Conservation (phyloP, 768 basidiomycete species). For the Cytidiella melzeri region DNA sequence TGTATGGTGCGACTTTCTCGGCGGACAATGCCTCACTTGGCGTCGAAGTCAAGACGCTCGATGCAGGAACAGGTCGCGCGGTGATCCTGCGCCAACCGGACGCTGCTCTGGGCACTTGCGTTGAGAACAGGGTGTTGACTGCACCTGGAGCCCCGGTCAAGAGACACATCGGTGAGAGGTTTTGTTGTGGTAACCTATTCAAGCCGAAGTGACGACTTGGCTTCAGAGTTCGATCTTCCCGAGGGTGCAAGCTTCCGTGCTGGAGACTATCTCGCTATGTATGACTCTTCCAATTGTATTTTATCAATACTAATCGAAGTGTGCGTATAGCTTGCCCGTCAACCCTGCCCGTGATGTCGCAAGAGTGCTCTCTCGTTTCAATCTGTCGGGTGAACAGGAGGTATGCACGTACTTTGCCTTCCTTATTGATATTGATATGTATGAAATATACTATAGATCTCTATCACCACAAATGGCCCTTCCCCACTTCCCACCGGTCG, state of each 20-base stretch:
- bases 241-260: slow-evolving; percentile 32
- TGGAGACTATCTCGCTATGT: slow-evolving; percentile 45
- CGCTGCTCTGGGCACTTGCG: slow-evolving; percentile 32
- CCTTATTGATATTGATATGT: no score
- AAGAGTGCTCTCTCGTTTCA: slow-evolving; percentile 33
- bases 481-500: slow-evolving; percentile 35
- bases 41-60: slow-evolving; percentile 28
- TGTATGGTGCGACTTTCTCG: slow-evolving; percentile 1
- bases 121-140: slow-evolving; percentile 32
- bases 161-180: slow-evolving; percentile 34
- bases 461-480: slow-evolving; percentile 28
- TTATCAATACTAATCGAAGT: background rate
- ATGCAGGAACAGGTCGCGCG: slow-evolving; percentile 29
- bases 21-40: background rate
- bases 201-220: no score
- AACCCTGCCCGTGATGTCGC: slow-evolving; percentile 34
- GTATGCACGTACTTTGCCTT: no score
- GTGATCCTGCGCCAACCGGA: slow-evolving; percentile 32
- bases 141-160: slow-evolving; percentile 28
- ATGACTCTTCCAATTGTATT: slow-evolving; percentile 8
- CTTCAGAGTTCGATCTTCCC: slow-evolving; percentile 34
- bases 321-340: slow-evolving; percentile 28
- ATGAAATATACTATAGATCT: no score
- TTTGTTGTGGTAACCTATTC: background rate
- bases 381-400: slow-evolving; percentile 33